Evolutionary conservation across 208 protist species (phyloP), one percentile per base, ranked within the genome.

Genomic region (Acanthamoeba castellanii): DNA sequence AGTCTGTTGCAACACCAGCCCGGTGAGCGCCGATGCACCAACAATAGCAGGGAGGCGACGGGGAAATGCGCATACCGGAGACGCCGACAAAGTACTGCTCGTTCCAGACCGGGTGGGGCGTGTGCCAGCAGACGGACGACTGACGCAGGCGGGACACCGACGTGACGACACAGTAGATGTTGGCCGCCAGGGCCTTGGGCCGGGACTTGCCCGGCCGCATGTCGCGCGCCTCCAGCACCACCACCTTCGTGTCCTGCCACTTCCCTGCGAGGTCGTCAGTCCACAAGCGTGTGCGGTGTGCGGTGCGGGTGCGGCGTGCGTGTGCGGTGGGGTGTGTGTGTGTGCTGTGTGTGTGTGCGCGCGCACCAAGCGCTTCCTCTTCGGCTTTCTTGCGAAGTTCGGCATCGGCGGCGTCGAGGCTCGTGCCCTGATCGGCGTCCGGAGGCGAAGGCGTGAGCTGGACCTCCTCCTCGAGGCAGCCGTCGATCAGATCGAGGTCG

Each of bases 231-330:
- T 90, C 84, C 42, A 90, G 20, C 84, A 90, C 30, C 18, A 68
- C 59, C 59, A 90, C 84, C 42, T 90, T 90, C 34, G 84, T 90
- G 52, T 90, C 84, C 42, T 90, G 84, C 84, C 84, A 90, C 50
- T 82, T 82, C 1, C 57, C 57, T 64, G 57, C 14, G 20, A 27
- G 57, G 57, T 64, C 18, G 18, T 64, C 27, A 76, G 68, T 37
- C 7, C 34, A 42, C 22, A 72, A 0, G 66, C n/a, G 9, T 72
- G 66, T 34, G 66, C n/a, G 9, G 14, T 37, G 27, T 70, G n/a
- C n/a, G n/a, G 20, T 22, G 16, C 13, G 13, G 59, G 16, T 66
- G 13, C 22, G 22, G 50, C 50, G 50, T 13, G 50, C 50, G 55
- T 14, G 18, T 7, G 57, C 57, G 20, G 57, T 18, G 57, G 13